These are phyloP conservation scores for Rhypophila decipiens DNA, from an alignment of 495 filamentous ascomycete genomes.

Conservation along the genomic window DNA sequence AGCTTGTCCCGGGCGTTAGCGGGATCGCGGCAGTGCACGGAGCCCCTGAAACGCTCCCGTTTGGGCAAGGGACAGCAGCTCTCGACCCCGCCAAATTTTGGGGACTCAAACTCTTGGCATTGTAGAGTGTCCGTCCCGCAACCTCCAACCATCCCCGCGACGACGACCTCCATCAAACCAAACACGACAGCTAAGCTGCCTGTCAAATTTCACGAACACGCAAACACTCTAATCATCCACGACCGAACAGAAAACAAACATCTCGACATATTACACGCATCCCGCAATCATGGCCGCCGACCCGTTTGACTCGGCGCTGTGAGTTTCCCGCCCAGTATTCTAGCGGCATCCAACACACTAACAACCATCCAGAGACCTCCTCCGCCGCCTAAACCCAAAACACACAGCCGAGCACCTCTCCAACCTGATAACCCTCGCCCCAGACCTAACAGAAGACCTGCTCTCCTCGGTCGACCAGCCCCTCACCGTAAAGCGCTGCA, in stretches of 20 bases:
- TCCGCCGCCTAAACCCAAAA: conserved; percentile 93
- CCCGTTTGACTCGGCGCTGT: conserved; percentile 79
- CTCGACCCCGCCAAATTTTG: conserved; percentile 5
- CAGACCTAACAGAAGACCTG: conserved; percentile 92
- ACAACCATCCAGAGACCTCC: conserved; percentile 68
- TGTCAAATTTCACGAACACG: not conserved
- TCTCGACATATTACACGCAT: no score
- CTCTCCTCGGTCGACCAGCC: conserved; percentile 97
- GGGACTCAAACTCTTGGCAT: not conserved
- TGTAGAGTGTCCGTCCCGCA: conserved; percentile 6
- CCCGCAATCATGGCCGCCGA: conserved; percentile 40
- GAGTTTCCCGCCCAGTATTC: conserved; percentile 27
- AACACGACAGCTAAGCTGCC: not conserved
- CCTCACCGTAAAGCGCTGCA: conserved; percentile 76
- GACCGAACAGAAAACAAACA: no score
- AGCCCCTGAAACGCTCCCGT: conserved; percentile 4
- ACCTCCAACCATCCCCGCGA: not conserved
- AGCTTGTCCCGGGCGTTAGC: not conserved
- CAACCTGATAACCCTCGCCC: conserved; percentile 76
- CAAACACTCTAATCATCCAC: no score
- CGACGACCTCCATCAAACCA: not conserved
- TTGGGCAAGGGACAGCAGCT: no score
- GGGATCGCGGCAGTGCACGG: conserved; percentile 1
- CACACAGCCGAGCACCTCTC: conserved; percentile 79
- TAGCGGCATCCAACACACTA: conserved; percentile 2